phyloP scores from a whole-genome alignment of 2,329 filamentous ascomycete species.

The Penicillium sp. region DNA sequence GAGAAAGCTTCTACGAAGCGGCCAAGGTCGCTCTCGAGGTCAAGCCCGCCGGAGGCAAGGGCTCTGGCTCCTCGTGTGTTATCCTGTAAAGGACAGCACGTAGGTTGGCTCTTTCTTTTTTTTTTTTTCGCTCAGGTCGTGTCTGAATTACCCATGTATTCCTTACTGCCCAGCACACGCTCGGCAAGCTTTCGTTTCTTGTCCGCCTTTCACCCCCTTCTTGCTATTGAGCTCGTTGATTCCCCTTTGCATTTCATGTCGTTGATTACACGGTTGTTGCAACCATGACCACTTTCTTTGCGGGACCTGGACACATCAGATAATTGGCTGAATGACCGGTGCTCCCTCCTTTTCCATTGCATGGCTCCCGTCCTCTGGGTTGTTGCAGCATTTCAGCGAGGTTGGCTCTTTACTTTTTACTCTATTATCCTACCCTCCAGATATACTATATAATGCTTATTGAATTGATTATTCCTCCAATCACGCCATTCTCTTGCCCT shows the following conservation, averaged over 20 bases:
- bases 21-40: conserved; percentile 82
- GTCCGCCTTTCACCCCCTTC: not conserved
- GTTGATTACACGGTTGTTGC: conserved; percentile 16
- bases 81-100: conserved; percentile 37
- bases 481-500: not conserved
- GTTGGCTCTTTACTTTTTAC: conserved; percentile 24
- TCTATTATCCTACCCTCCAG: conserved; percentile 11
- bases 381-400: conserved; percentile 33
- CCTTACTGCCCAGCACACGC: conserved; percentile 1
- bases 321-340: not conserved
- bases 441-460: conserved; percentile 23
- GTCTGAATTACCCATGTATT: not conserved
- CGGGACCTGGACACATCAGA: conserved; percentile 12
- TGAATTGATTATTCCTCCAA: not conserved
- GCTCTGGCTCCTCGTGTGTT: conserved; percentile 41
- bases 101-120: not conserved
- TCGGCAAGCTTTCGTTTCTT: not conserved
- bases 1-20: conserved; percentile 97
- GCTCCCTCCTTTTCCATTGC: conserved; percentile 12
- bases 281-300: conserved; percentile 18
- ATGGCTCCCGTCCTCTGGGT: conserved; percentile 24
- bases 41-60: conserved; percentile 47
- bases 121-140: not conserved
- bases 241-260: conserved; percentile 31
- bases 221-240: conserved; percentile 24